Percentiles rank a stretch among this genome's conserved stretches.
These are phyloP conservation scores for Pichia nakasei DNA, from an alignment of 805 yeast species.

Conservation along the genomic window DNA sequence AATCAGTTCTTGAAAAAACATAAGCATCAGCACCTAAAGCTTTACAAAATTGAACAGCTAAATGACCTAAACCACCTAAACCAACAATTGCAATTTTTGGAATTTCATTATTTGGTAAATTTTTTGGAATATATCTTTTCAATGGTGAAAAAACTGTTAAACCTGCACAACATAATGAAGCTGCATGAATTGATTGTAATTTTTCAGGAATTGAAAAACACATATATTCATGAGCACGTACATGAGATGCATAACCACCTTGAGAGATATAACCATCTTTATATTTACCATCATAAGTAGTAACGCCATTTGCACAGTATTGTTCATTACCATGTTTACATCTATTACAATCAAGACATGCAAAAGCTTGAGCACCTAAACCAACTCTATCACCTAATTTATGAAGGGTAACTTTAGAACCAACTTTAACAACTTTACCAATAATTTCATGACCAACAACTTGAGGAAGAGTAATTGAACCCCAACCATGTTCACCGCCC, in stretches of 20 bases:
- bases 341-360: slow-evolving; percentile 30
- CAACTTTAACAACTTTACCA: slow-evolving; percentile 33
- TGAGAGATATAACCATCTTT: slow-evolving; percentile 29
- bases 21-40: slow-evolving; percentile 39
- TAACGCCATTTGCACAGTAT: slow-evolving; percentile 34
- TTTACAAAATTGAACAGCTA: slow-evolving; percentile 36
- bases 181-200: slow-evolving; percentile 33
- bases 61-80: slow-evolving; percentile 40
- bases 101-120: slow-evolving; percentile 22
- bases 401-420: slow-evolving; percentile 27
- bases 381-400: slow-evolving; percentile 40
- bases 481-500: slow-evolving; percentile 42
- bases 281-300: slow-evolving; percentile 34
- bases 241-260: slow-evolving; percentile 41
- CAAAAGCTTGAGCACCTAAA: slow-evolving; percentile 34
- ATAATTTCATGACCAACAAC: slow-evolving; percentile 45
- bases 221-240: slow-evolving; percentile 37
- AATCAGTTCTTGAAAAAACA: slow-evolving; percentile 34
- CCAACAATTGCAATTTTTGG: slow-evolving; percentile 36
- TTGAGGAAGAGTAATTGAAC: slow-evolving; percentile 29
- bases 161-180: slow-evolving; percentile 46
- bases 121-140: slow-evolving; percentile 29
- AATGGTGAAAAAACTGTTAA: slow-evolving; percentile 43
- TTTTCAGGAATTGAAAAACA: slow-evolving; percentile 39
- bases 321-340: slow-evolving; percentile 35